These are phyloP conservation scores for Ophiostoma triangulosporum DNA, from an alignment of 2,329 filamentous ascomycete genomes.

Conservation along the genomic window DNA sequence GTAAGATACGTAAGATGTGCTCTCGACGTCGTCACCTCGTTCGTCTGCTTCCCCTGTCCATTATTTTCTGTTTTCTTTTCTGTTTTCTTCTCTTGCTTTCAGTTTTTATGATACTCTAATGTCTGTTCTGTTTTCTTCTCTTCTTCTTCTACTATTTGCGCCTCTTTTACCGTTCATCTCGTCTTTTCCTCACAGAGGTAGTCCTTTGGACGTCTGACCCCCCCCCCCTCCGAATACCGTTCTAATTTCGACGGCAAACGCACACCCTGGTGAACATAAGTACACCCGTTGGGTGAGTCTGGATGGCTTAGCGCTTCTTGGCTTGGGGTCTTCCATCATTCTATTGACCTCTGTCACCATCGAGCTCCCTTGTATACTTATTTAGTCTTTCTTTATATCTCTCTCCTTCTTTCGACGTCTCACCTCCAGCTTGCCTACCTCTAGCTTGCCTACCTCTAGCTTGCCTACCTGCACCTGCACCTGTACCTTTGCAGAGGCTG, in stretches of 20 bases:
- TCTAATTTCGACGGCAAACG: too few species aligned
- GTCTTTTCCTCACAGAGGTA: background rate
- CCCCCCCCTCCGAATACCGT: too few species aligned
- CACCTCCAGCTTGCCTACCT: background rate
- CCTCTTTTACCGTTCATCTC: background rate
- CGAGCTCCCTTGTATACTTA: background rate
- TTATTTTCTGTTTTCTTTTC: background rate
- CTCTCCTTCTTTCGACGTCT: background rate
- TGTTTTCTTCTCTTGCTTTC: background rate
- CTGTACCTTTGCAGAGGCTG: background rate
- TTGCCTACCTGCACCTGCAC: too few species aligned
- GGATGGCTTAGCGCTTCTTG: constrained; percentile 2
- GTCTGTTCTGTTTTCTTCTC: too few species aligned
- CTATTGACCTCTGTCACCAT: constrained; percentile 13
- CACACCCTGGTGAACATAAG: background rate
- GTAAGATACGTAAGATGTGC: background rate
- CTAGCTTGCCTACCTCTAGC: too few species aligned
- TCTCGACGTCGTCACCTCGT: background rate
- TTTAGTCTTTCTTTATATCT: background rate
- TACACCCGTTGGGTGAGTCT: background rate
- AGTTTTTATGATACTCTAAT: background rate
- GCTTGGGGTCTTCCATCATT: constrained; percentile 13
- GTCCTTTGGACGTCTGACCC: too few species aligned
- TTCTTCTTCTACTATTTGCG: background rate
- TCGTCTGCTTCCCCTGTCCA: background rate